Evolutionary conservation across 2,329 filamentous ascomycete genomes (phyloP), one percentile per base, ranked within the genome.

Genomic region (Curvularia hawaiiensis): DNA sequence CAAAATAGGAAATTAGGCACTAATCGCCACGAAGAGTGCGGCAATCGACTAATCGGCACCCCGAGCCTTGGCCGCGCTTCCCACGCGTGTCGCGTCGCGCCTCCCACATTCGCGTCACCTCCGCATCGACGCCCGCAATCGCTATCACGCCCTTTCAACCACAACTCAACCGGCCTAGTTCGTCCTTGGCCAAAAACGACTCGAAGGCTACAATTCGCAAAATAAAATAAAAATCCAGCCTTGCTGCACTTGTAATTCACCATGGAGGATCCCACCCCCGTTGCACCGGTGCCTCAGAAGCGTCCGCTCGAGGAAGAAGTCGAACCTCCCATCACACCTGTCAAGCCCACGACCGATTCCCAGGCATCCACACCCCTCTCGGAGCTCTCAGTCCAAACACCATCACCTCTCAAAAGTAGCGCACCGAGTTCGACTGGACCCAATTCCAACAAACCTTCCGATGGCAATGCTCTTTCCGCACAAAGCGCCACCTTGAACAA

Each of bases 301-400:
- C 75, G 75, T 40, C 60, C 74, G 22, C 66, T 64, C 38, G 69
- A 73, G n/a, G 72, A 75, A 14, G 68, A 73, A 20, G 52, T 50
- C 28, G 62, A 64, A 39, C 62, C 64, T 47, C 58, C 60, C 33
- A 50, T 69, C 11, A 68, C 73, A 28, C 73, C 72, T 12, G 62
- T 59, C 43, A 73, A 67, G 45, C 54, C 61, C 18, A 38, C 38
- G 47, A 59, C 63, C 45, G 56, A 54, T n/a, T 75, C 73, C 33
- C 63, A 60, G 41, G 56, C 69, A 6, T 75, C 71, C 16, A 68
- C 71, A 14, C 70, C 72, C 12, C 60, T 76, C 24, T 71, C 71
- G 9, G 59, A 68, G 1, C 62, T 76, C 1, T 75, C 74, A 2
- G 52, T 74, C 4, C 58, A 69, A n/a, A 75, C 69, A 11, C 72